A percentile compares a stretch with the other conserved stretches of the same genome.
phyloP scores from a whole-genome alignment of 2,329 filamentous ascomycete species.

The Reticulascus tulasneorum region DNA sequence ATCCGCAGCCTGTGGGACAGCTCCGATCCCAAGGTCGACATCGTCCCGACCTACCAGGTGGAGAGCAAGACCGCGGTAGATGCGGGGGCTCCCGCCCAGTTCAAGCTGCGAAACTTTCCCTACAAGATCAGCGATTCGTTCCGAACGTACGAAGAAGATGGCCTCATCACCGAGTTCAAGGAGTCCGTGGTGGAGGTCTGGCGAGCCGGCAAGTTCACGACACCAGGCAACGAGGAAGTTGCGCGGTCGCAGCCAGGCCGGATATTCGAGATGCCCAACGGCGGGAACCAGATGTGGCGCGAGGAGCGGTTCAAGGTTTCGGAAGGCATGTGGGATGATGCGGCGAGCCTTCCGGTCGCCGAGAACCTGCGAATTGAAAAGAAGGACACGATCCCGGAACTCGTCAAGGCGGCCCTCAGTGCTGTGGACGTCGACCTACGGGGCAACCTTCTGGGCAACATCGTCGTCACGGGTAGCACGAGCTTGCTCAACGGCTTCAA shows the following conservation, averaged over 20 bases:
- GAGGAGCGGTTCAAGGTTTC: slow-evolving; percentile 80
- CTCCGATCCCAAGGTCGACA: slow-evolving; percentile 64
- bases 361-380: slow-evolving; percentile 49
- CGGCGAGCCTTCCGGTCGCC: slow-evolving; percentile 58
- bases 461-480: slow-evolving; percentile 87
- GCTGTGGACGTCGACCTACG: slow-evolving; percentile 87
- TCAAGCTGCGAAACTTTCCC: slow-evolving; percentile 66
- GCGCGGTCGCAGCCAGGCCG: slow-evolving; percentile 71
- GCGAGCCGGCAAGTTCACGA: slow-evolving; percentile 66
- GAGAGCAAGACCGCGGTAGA: slow-evolving; percentile 86
- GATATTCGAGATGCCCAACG: slow-evolving; percentile 95
- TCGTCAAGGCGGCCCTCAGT: slow-evolving; percentile 73
- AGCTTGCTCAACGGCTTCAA: slow-evolving; percentile 88
- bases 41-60: slow-evolving; percentile 84
- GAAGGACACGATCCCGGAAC: slow-evolving; percentile 75
- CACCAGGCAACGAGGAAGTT: slow-evolving; percentile 70
- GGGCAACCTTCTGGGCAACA: slow-evolving; percentile 77
- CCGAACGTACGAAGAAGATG: slow-evolving; percentile 82
- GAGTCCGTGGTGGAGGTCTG: slow-evolving; percentile 95
- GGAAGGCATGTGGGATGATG: slow-evolving; percentile 89
- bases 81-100: slow-evolving; percentile 74
- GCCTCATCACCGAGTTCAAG: slow-evolving; percentile 92
- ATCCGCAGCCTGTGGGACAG: slow-evolving; percentile 74
- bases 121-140: slow-evolving; percentile 64
- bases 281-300: slow-evolving; percentile 92